These are phyloP conservation scores for Syzygium oleosum DNA, from an alignment of 345 rosid species.

Conservation along the genomic window DNA sequence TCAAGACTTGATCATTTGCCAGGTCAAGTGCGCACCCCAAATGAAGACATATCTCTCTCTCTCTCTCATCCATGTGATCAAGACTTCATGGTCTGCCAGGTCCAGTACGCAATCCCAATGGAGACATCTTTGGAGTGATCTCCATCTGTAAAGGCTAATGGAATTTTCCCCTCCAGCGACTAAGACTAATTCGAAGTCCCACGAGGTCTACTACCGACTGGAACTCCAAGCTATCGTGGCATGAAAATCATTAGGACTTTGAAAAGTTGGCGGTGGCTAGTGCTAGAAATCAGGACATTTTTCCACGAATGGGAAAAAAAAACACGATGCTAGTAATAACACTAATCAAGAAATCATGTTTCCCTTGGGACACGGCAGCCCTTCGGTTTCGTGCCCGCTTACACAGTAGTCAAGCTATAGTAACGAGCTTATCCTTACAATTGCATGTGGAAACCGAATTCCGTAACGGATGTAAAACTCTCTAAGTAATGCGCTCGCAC, in stretches of 20 bases:
- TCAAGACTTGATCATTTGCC: too few relatives aligned
- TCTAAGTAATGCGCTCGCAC: background rate
- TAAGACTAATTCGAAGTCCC: background rate
- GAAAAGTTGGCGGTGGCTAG: background rate
- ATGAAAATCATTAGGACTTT: background rate
- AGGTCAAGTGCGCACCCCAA: too few relatives aligned
- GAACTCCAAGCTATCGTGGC: background rate
- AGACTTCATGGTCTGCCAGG: background rate
- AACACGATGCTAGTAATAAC: background rate
- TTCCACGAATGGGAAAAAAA: background rate
- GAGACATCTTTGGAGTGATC: too few relatives aligned
- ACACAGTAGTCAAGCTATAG: background rate
- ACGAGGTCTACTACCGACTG: background rate
- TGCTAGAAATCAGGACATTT: background rate
- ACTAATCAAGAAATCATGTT: background rate
- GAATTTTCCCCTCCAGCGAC: background rate
- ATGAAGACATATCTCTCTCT: background rate
- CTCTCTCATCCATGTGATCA: background rate
- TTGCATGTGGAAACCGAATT: background rate
- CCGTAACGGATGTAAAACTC: background rate
- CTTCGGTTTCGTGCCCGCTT: background rate
- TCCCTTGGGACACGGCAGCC: background rate
- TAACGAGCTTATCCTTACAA: background rate
- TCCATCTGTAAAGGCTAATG: background rate
- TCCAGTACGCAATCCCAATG: background rate